These are phyloP conservation scores for Psilocybe mexicana DNA, from an alignment of 1,284 basidiomycete genomes.

Conservation along the genomic window DNA sequence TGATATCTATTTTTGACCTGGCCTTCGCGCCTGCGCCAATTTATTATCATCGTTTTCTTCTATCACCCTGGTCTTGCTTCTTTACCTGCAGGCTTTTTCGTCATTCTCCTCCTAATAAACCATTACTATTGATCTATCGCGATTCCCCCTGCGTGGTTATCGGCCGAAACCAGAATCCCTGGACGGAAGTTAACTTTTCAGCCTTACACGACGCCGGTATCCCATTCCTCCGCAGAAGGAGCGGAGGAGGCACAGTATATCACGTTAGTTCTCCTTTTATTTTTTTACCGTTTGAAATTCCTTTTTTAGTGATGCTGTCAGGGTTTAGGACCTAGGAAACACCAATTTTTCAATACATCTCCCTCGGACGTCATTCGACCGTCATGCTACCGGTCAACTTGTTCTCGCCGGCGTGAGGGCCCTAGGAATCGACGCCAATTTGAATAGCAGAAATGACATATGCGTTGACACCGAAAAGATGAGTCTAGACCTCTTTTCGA, in stretches of 20 bases:
- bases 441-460: conserved; percentile 93
- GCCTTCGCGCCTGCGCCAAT: neutral
- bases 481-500: conserved; percentile 37
- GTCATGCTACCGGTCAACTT: conserved; percentile 78
- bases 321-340: conserved; percentile 86
- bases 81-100: conserved; percentile 73
- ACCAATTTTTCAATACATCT: conserved; percentile 97
- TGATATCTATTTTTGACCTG: conserved; percentile 1
- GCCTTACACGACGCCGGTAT: conserved; percentile 43
- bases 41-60: neutral
- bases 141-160: conserved; percentile 92
- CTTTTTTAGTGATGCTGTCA: neutral
- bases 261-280: conserved; percentile 64
- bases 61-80: conserved; percentile 5
- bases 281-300: neutral
- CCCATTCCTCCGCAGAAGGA: conserved; percentile 84
- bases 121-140: conserved; percentile 87
- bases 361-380: conserved; percentile 79
- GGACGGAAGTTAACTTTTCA: conserved; percentile 87
- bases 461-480: conserved; percentile 86
- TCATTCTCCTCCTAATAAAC: conserved; percentile 63
- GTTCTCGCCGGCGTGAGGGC: conserved; percentile 79
- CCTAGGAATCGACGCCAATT: conserved; percentile 70
- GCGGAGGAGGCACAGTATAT: conserved; percentile 98
- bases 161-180: conserved; percentile 97